Conservation (phyloP, 176 grass and related monocot species). For the Thalia dealbata region DNA sequence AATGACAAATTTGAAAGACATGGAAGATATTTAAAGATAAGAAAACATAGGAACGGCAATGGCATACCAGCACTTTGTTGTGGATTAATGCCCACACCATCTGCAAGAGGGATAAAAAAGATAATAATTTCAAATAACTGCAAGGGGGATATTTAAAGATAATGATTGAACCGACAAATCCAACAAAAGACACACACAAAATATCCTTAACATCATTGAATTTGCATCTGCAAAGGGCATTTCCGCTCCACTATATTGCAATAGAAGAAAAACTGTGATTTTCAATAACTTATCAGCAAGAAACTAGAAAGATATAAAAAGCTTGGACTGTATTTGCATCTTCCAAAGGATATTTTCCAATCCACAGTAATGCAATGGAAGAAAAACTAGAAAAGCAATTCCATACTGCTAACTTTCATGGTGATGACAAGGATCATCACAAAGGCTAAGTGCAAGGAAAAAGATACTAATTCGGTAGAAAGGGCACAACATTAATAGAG, state of each 20-base stretch:
- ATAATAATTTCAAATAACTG: not conserved
- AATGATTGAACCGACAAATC: not conserved
- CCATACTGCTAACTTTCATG: not conserved
- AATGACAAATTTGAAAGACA: not conserved
- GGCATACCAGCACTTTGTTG: constrained; percentile 95
- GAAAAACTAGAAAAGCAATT: not conserved
- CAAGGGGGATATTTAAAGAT: constrained; percentile 2
- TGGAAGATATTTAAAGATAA: not conserved
- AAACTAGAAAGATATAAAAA: no score
- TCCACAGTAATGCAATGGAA: not conserved
- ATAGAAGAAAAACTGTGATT: no score
- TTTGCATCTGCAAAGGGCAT: no score
- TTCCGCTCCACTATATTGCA: no score
- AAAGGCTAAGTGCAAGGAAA: not conserved
- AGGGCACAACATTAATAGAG: not conserved
- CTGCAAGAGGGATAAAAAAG: constrained; percentile 29
- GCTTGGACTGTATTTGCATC: no score
- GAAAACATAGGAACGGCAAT: not conserved
- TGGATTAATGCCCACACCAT: constrained; percentile 96
- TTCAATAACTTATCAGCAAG: no score
- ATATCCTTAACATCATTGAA: no score
- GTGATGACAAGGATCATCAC: not conserved
- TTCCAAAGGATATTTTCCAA: no score
- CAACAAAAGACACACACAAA: not conserved
- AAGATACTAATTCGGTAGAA: not conserved